Evolutionary conservation across 305 asterid genomes (phyloP), one percentile per base, ranked within the genome.

Genomic region (Andrographis paniculata): DNA sequence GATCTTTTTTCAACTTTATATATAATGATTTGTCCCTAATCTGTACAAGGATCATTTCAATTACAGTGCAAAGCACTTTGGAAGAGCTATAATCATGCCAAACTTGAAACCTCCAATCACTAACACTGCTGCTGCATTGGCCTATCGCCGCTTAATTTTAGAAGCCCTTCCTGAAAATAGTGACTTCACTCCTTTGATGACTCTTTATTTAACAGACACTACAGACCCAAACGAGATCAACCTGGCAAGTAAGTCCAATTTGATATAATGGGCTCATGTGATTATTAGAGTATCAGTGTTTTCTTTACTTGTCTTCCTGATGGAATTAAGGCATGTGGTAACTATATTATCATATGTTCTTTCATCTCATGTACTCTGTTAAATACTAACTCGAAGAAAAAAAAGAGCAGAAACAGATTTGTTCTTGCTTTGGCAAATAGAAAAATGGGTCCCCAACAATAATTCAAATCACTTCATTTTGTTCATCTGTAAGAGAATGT

Each of bases 11-110:
- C 2, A 42, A 4, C 14, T 12, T 19, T 11, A 17, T 8, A 42
- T 42, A 1, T 10, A 42, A 17, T n/a, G n/a, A n/a, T n/a, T 42
- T 10, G 37, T 36, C 13, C 41, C 48, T 16, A 16, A 14, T 60
- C 50, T 40, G 23, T 54, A 48, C 53, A 35, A 42, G 41, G 31
- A 33, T 33, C 51, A 46, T 47, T 27, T 14, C 59, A 59, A 42
- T 21, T 67, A 24, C 55, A 88, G 97, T 67, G 72, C 95, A 27
- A 62, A 69, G 20, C 78, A 79, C 63, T 85, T 84, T 64, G 82
- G 85, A 54, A 85, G 97, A 70, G 97, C 97, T 64, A 79, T 89
- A 62, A 64, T 89, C 48, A 85, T 89, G 95, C 95, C 97, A 42
- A 85, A 85, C 66, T 62, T 85, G 68, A 85, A 72, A 60, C 97